These are phyloP conservation scores for Zymoseptoria brevis DNA, from an alignment of 2,329 filamentous ascomycete species.

Conservation along the genomic window DNA sequence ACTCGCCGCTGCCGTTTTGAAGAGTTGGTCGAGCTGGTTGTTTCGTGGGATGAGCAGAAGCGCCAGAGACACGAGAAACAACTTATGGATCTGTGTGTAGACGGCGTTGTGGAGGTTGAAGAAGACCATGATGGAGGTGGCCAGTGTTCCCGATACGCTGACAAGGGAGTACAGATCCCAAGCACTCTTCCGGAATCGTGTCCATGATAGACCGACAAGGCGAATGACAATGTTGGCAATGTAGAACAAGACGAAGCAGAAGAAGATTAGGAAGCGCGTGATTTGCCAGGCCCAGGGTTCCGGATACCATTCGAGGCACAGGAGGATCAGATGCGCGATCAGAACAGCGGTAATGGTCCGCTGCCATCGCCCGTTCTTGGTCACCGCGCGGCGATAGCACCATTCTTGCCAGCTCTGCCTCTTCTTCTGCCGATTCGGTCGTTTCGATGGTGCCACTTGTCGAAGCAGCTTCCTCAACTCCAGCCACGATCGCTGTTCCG, in stretches of 20 bases:
- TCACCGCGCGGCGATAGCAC: slow-evolving; percentile 90
- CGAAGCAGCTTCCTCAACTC: slow-evolving; percentile 85
- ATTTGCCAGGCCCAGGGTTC: slow-evolving; percentile 64
- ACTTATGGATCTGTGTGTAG: slow-evolving; percentile 83
- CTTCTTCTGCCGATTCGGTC: slow-evolving; percentile 69
- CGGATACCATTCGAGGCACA: slow-evolving; percentile 78
- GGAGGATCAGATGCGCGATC: slow-evolving; percentile 70
- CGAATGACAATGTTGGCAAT: slow-evolving; percentile 75
- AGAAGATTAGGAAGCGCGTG: slow-evolving; percentile 53
- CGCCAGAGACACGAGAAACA: slow-evolving; percentile 84
- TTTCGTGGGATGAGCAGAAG: slow-evolving; percentile 90
- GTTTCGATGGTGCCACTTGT: slow-evolving; percentile 91
- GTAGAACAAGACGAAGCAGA: slow-evolving; percentile 76
- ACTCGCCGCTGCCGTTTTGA: slow-evolving; percentile 96
- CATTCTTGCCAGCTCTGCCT: slow-evolving; percentile 72
- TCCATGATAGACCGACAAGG: slow-evolving; percentile 83
- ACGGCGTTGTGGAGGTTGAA: slow-evolving; percentile 46
- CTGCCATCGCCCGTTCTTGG: slow-evolving; percentile 92
- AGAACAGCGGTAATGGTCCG: slow-evolving; percentile 69
- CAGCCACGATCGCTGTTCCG: slow-evolving; percentile 93
- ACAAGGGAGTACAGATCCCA: slow-evolving; percentile 90
- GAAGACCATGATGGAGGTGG: slow-evolving; percentile 71
- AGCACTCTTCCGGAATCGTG: slow-evolving; percentile 80
- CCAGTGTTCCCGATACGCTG: slow-evolving; percentile 69
- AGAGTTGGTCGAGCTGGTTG: slow-evolving; percentile 92